phyloP scores from a whole-genome alignment of 768 basidiomycete genomes.

The Mycena rosella region DNA sequence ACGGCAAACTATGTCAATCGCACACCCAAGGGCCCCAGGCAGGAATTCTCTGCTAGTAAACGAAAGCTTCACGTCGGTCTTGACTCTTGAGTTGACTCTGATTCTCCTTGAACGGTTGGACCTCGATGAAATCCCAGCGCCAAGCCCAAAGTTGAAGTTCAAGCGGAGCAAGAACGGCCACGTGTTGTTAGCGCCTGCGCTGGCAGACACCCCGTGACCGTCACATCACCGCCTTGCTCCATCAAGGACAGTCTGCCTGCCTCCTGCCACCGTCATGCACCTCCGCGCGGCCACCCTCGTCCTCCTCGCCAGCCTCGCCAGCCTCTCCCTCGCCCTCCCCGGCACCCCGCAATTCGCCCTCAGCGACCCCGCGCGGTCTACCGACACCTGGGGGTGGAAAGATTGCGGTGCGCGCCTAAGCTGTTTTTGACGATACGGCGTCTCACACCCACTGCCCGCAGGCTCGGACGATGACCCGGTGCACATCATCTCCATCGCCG shows the following conservation, averaged over 20 bases:
- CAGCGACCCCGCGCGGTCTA: constrained; percentile 42
- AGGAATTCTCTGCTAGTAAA: too few species aligned
- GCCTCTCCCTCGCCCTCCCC: constrained; percentile 12
- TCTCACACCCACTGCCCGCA: constrained; percentile 35
- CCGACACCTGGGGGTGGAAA: constrained; percentile 61
- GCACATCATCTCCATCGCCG: constrained; percentile 62
- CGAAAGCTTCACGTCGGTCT: too few species aligned
- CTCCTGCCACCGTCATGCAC: constrained; percentile 13
- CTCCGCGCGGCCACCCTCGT: constrained; percentile 4
- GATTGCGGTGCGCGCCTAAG: constrained; percentile 66
- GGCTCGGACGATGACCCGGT: constrained; percentile 53
- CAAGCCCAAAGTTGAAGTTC: too few species aligned
- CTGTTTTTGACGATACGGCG: not conserved
- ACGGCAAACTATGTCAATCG: too few species aligned
- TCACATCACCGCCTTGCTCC: constrained; percentile 11
- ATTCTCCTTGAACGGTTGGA: too few species aligned
- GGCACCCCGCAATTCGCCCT: constrained; percentile 10
- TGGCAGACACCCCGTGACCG: not conserved
- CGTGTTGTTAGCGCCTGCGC: too few species aligned
- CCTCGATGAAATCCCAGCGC: too few species aligned
- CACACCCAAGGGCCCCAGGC: too few species aligned
- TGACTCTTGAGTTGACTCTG: too few species aligned
- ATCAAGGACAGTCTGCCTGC: too few species aligned
- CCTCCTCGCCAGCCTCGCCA: constrained; percentile 17
- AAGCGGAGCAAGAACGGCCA: too few species aligned